Conservation (phyloP, 179 eudicot species). For the Sideroxylon spinosum region DNA sequence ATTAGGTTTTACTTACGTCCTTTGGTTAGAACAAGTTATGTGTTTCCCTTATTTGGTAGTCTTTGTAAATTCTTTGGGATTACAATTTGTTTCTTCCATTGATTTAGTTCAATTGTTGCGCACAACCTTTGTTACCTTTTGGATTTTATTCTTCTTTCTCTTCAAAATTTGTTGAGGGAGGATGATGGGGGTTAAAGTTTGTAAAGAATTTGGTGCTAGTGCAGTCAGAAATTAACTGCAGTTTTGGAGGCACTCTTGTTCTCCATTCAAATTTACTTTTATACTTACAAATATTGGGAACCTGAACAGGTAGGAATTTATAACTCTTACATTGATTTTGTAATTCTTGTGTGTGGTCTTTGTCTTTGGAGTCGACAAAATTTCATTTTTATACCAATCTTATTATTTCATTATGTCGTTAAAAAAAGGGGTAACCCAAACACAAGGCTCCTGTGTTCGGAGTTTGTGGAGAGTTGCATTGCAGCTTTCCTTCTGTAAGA, state of each 20-base stretch:
- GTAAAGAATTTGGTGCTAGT: background rate
- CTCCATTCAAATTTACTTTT: background rate
- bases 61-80: background rate
- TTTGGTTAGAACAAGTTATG: background rate
- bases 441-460: too few species aligned
- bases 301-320: background rate
- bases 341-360: background rate
- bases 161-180: too few species aligned
- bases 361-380: background rate
- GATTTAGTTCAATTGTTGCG: background rate
- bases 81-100: background rate
- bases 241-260: background rate
- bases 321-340: background rate
- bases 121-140: background rate
- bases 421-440: too few species aligned
- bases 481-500: too few species aligned
- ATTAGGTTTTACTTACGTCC: background rate
- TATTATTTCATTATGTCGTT: background rate
- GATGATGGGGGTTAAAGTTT: too few species aligned
- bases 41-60: background rate
- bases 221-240: background rate
- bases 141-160: background rate
- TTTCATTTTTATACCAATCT: background rate
- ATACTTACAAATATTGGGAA: background rate
- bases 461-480: too few species aligned